Base-by-base conservation (phyloP, 108 stramenopile genomes). In the Nitzschia palea region DNA sequence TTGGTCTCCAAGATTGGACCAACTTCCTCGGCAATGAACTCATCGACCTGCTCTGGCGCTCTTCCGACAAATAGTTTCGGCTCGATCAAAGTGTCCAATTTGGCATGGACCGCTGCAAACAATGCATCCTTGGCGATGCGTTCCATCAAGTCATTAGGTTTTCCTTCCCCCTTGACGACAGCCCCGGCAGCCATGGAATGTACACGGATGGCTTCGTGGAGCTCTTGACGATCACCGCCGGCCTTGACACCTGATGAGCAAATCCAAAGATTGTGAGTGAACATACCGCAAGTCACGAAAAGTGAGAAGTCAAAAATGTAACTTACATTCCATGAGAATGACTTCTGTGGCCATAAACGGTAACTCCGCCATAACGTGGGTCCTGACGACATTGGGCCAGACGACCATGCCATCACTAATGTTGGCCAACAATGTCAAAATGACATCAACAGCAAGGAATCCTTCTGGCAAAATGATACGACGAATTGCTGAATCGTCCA, bases 321-420 rank as follows among this genome's bases (percentile, higher is more conserved):
- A 90, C 89, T 87, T 65, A 91, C 97, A 96, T 54, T 97, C 97
- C 98, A 99, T 99, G 35, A 99, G 80, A 69, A 99, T 99, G 54
- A 95, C 95, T 79, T 99, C 98, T 0, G 98, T 99, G 18, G 97
- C 93, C 98, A 99, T 99, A 76, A 99, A 99, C 1, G 98, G 98
- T 37, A 99, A 76, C 85, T 99, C 98, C n/a, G 91, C 89, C 85
- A 91, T 92, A 35, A 97, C 96, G 59, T 97, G 97, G 23, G 88
- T 65, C 51, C 79, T 71, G 44, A 99, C 96, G 45, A 99, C 97
- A 40, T 95, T 82, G 3, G 97, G 97, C 98, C 98, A 99, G 36
- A 99, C 97, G 54, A 97, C 96, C 70, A 99, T 78, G 1, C 98
- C 98, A 71, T 97, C 95, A 30, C 89, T 81, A 80, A 99, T 97